Base-by-base conservation (phyloP, 441 rosid species). In the Aleurites moluccanus region DNA sequence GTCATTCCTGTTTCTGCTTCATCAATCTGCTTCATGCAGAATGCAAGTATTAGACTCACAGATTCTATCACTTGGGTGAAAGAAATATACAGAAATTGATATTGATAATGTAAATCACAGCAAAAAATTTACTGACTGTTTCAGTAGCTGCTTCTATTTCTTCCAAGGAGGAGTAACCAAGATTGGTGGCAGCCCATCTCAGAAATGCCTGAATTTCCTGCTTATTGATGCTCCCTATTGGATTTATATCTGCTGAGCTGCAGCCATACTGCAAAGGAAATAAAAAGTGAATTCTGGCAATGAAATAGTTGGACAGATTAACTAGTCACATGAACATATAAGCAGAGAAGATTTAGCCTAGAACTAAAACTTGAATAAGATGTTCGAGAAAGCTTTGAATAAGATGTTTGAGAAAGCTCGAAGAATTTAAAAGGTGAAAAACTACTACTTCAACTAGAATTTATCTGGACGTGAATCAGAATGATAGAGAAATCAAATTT, bases 181-280 rank as follows among this genome's bases (percentile, higher is more conserved):
- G 97, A 87, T 89, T 82, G 67, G 68, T 76, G 55, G 99, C 97
- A 84, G 98, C 97, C 98, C 98, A 96, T 42, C 77, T 79, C 74
- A 96, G 78, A 88, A 96, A 96, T 69, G 84, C 73, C 59, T 94
- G 90, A 64, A 96, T 86, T 78, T 96, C 99, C 82, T 78, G 89
- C 86, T 93, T 92, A 72, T 96, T 93, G 57, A 96, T 87, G 76
- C 98, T 91, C 73, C 99, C 98, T 14, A 96, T 92, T 30, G 99
- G 98, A 80, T 96, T 93, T 77, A 96, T 89, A 81, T 96, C 99
- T 28, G 92, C 97, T 59, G 99, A 86, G 84, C 98, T 92, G 79
- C 93, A 90, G 72, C 94, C 98, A 79, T 93, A 96, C 99, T 96
- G 89, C 82, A 80, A 76, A 79, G 76, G 50, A 55, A 77, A 78